Conservation (phyloP, 208 protist genomes). For the Tritrichomonas foetus region DNA sequence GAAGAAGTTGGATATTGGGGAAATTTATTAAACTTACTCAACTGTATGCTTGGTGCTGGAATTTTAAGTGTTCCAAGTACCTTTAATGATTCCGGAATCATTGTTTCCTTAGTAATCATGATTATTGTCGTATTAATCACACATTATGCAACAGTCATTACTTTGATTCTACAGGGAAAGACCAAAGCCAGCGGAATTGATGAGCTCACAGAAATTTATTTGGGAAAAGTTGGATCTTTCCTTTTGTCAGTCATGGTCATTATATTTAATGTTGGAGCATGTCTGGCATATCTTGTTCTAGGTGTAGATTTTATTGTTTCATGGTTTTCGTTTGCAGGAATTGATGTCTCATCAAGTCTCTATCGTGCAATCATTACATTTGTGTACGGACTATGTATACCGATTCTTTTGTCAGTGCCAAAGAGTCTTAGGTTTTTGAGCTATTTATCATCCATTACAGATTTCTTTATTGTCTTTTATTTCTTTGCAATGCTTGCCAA, state of each 20-base stretch:
- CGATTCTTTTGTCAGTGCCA: background rate
- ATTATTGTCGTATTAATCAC: background rate
- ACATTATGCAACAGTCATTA: background rate
- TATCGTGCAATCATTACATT: background rate
- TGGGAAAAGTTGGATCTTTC: background rate
- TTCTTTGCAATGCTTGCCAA: background rate
- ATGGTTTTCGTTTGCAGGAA: background rate
- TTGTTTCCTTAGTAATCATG: background rate
- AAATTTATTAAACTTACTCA: background rate
- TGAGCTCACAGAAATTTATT: background rate
- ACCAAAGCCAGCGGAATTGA: background rate
- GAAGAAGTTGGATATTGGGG: too few relatives aligned
- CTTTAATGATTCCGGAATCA: background rate
- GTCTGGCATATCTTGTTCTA: background rate
- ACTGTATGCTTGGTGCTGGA: background rate
- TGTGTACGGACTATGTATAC: background rate
- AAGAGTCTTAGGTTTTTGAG: background rate
- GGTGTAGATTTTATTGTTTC: background rate
- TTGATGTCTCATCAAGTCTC: background rate
- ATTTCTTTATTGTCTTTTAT: background rate
- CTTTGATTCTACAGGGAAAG: background rate
- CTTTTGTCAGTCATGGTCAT: background rate
- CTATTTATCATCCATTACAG: background rate
- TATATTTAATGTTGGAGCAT: background rate
- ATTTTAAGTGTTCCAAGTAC: slow-evolving; percentile 21